Percentiles rank a stretch among this genome's conserved stretches.
phyloP scores from a whole-genome alignment of 768 basidiomycete genomes.

The Scleroderma citrinum region DNA sequence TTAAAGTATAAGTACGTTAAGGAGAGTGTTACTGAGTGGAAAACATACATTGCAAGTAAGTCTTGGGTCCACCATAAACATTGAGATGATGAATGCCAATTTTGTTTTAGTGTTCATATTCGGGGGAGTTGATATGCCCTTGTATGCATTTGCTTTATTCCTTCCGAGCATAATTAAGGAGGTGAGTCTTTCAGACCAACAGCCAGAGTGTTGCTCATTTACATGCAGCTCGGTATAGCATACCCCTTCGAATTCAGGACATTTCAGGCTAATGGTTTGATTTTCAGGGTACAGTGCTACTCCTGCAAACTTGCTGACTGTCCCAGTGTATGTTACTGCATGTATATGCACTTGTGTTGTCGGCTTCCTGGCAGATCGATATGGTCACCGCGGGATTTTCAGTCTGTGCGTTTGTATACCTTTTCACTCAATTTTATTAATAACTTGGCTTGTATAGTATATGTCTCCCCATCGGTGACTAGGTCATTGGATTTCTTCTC shows the following conservation, averaged over 20 bases:
- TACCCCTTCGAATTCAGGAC: background rate
- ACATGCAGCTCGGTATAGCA: constrained; percentile 34
- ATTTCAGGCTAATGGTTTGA: constrained; percentile 1
- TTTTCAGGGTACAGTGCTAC: constrained; percentile 55
- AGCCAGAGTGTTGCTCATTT: background rate
- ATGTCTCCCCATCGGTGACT: constrained; percentile 23
- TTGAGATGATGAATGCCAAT: background rate
- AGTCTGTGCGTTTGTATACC: constrained; percentile 46
- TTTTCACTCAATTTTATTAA: background rate
- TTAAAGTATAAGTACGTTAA: constrained; percentile 53
- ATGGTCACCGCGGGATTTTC: constrained; percentile 55
- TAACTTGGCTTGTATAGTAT: constrained; percentile 12
- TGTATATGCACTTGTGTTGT: constrained; percentile 60
- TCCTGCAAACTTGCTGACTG: constrained; percentile 68
- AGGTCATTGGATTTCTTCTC: background rate
- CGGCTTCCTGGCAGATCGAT: constrained; percentile 58
- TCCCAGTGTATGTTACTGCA: constrained; percentile 70
- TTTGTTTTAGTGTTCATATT: constrained; percentile 46
- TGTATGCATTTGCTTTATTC: constrained; percentile 77
- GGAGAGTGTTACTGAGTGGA: constrained; percentile 62
- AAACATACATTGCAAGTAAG: constrained; percentile 49
- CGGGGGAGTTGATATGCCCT: constrained; percentile 52
- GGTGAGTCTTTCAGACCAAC: constrained; percentile 29
- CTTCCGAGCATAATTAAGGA: constrained; percentile 73
- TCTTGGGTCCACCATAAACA: background rate